A percentile compares a stretch with the other conserved stretches of the same genome.
These are phyloP conservation scores for Boletus edulis DNA, from an alignment of 768 basidiomycete genomes.

Conservation along the genomic window DNA sequence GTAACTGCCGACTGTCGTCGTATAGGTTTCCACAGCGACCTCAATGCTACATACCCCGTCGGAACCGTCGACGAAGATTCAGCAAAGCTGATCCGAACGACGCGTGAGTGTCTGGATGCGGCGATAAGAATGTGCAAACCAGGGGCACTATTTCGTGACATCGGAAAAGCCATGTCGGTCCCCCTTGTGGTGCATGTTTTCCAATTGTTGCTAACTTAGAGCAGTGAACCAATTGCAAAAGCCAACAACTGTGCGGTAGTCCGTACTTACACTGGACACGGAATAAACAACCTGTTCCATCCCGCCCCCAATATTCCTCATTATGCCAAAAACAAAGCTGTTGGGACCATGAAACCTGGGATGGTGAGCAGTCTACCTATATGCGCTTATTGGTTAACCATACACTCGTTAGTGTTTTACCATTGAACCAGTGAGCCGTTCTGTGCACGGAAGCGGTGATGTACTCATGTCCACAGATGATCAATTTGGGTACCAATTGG, in stretches of 20 bases:
- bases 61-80: conserved; percentile 84
- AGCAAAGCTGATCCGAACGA: conserved; percentile 74
- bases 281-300: conserved; percentile 87
- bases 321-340: conserved; percentile 91
- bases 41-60: conserved; percentile 92
- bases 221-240: conserved; percentile 81
- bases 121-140: conserved; percentile 94
- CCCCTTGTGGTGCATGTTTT: conserved; percentile 9
- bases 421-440: conserved; percentile 66
- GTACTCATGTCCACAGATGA: conserved; percentile 61
- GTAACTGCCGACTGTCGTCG: neutral
- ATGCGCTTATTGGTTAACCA: conserved; percentile 4
- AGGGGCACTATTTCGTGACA: conserved; percentile 83
- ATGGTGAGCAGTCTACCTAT: conserved; percentile 55
- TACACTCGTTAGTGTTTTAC: conserved; percentile 54
- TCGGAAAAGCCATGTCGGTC: conserved; percentile 81
- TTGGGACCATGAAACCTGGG: conserved; percentile 91
- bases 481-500: conserved; percentile 82
- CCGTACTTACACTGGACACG: conserved; percentile 89
- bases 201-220: conserved; percentile 8
- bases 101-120: conserved; percentile 82
- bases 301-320: conserved; percentile 85
- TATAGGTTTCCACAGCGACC: conserved; percentile 85
- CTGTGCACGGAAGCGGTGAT: neutral
- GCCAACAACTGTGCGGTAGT: conserved; percentile 87